phyloP scores from a whole-genome alignment of 2,329 filamentous ascomycete genomes.

The Fusarium globosum region DNA sequence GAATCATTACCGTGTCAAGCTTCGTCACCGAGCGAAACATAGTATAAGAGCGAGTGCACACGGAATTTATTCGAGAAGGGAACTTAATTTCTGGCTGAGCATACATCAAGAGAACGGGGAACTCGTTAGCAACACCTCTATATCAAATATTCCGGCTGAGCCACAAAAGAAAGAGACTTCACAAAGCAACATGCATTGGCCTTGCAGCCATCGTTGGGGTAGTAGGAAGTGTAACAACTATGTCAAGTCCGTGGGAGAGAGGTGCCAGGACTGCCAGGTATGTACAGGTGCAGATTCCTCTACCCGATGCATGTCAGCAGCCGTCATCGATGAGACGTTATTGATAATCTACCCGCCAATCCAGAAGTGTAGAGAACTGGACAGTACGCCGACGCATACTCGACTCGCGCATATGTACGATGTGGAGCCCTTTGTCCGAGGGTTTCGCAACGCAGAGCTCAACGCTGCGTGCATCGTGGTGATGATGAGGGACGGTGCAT shows the following conservation, averaged over 20 bases:
- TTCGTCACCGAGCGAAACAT: slow-evolving; percentile 8
- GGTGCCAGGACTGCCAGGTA: slow-evolving; percentile 40
- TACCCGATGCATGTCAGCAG: slow-evolving; percentile 7
- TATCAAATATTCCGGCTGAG: background rate
- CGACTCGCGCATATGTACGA: slow-evolving; percentile 38
- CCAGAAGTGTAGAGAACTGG: slow-evolving; percentile 31
- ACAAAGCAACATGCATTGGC: slow-evolving; percentile 36
- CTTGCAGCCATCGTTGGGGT: slow-evolving; percentile 41
- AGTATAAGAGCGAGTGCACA: slow-evolving; percentile 36
- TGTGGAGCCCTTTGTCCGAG: slow-evolving; percentile 34
- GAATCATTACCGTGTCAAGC: slow-evolving; percentile 26
- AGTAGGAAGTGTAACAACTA: slow-evolving; percentile 36
- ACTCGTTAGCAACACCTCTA: background rate
- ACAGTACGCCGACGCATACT: slow-evolving; percentile 38
- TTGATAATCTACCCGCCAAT: slow-evolving; percentile 19
- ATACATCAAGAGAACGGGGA: slow-evolving; percentile 11
- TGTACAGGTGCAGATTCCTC: slow-evolving; percentile 9
- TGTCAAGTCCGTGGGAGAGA: slow-evolving; percentile 34
- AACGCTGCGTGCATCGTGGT: slow-evolving; percentile 35
- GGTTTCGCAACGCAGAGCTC: slow-evolving; percentile 34
- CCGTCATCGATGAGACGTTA: slow-evolving; percentile 21
- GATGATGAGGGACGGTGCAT: slow-evolving; percentile 35
- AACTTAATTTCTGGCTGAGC: slow-evolving; percentile 10
- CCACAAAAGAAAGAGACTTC: background rate
- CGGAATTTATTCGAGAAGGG: slow-evolving; percentile 1